Evolutionary conservation across 176 grass and related monocot genomes (phyloP).

Genomic region (Puccinellia tenuiflora): DNA sequence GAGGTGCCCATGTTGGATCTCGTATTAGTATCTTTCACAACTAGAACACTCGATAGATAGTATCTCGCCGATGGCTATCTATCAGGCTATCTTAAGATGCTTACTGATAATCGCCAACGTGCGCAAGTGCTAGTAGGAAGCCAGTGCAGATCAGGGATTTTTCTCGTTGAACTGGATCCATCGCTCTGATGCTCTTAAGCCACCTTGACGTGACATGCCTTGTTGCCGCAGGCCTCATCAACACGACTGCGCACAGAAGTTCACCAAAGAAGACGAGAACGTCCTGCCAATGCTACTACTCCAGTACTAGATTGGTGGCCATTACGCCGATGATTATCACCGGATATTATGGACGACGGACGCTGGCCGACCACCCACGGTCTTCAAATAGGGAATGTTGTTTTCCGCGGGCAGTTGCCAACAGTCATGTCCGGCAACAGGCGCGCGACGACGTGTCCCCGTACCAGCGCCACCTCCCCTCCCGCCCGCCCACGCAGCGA

Average conservation of each 20-base stretch:
- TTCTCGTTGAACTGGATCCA: not conserved
- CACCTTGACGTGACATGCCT: not conserved
- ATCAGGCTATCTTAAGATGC: not conserved
- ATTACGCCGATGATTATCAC: too few species aligned
- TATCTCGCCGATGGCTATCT: not conserved
- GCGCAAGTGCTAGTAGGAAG: not conserved
- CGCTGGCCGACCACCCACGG: not conserved
- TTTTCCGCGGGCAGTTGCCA: constrained; percentile 6
- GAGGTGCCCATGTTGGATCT: constrained; percentile 1
- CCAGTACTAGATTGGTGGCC: too few species aligned
- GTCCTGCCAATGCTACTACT: not conserved
- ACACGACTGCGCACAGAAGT: not conserved
- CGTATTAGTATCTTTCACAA: not conserved
- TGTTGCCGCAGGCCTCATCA: not conserved
- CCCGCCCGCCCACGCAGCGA: not conserved
- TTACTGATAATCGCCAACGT: not conserved
- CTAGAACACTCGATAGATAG: too few species aligned
- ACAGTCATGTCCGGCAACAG: constrained; percentile 17
- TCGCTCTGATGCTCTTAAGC: not conserved
- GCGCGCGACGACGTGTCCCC: constrained; percentile 22
- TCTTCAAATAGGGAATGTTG: not conserved
- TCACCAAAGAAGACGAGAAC: not conserved
- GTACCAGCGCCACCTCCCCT: constrained; percentile 15
- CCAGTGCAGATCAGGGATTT: not conserved
- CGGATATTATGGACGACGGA: not conserved